phyloP scores from a whole-genome alignment of 148 eudicot genomes.

The Polygonum maritimum region DNA sequence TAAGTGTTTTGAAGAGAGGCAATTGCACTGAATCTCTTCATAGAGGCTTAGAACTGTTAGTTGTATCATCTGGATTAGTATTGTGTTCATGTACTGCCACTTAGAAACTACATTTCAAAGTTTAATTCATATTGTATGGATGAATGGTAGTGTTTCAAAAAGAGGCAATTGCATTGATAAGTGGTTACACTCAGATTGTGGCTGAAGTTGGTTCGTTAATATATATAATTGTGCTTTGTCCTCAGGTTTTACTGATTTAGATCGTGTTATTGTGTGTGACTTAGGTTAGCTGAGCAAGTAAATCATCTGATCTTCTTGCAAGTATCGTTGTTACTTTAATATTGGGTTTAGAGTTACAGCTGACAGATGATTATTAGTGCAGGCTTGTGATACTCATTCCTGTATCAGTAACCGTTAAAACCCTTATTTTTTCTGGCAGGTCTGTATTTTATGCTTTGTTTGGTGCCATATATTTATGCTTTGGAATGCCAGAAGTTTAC shows the following conservation, averaged over 20 bases:
- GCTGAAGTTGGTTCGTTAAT: background rate
- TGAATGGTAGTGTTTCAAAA: background rate
- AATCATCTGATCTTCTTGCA: background rate
- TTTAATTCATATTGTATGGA: no score
- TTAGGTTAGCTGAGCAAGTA: background rate
- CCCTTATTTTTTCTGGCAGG: conserved; percentile 32
- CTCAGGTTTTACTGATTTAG: background rate
- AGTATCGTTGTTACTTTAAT: background rate
- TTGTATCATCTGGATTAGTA: background rate
- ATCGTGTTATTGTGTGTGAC: background rate
- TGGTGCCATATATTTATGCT: conserved; percentile 96
- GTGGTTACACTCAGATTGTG: background rate
- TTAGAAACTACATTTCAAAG: background rate
- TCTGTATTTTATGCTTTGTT: conserved; percentile 93
- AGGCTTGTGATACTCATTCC: background rate
- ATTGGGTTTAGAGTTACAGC: background rate
- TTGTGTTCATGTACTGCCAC: background rate
- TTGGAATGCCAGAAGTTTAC: conserved; percentile 95
- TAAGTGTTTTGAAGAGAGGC: no score
- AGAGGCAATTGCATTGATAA: background rate
- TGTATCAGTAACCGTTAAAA: background rate
- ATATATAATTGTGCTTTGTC: background rate
- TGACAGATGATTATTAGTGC: background rate
- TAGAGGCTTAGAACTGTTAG: background rate
- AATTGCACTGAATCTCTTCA: background rate